Conservation (phyloP, 2,329 filamentous ascomycete species). For the Triangularia verruculosa region DNA sequence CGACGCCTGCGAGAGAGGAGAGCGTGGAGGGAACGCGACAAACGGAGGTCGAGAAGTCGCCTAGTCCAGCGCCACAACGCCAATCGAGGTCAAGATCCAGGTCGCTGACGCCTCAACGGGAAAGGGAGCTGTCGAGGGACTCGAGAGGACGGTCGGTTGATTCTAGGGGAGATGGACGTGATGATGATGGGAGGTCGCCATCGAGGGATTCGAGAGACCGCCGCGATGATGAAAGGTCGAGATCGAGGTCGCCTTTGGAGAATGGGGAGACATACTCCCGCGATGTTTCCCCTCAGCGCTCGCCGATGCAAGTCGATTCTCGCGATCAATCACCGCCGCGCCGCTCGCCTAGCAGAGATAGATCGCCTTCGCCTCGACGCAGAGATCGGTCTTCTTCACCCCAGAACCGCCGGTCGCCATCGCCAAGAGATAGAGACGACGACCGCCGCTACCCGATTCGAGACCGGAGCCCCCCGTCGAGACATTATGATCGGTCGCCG, state of each 20-base stretch:
- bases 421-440: constrained; percentile 9
- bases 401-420: constrained; percentile 2
- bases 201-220: neutral
- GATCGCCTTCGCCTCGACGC: neutral
- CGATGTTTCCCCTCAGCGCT: constrained; percentile 10
- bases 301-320: constrained; percentile 7
- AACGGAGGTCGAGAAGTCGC: constrained; percentile 20
- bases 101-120: constrained; percentile 16
- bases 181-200: neutral
- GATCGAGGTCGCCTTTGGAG: neutral
- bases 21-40: constrained; percentile 22
- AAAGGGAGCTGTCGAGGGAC: constrained; percentile 11
- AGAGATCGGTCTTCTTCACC: constrained; percentile 12
- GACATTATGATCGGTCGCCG: constrained; percentile 15
- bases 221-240: neutral
- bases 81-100: constrained; percentile 4
- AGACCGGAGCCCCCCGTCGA: constrained; percentile 8
- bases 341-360: neutral
- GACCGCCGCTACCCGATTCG: constrained; percentile 4
- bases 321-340: neutral
- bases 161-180: constrained; percentile 2
- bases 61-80: constrained; percentile 14
- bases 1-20: constrained; percentile 20
- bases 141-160: constrained; percentile 10
- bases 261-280: neutral